Conservation (phyloP, 1,139 yeast species). For the Spathaspora sp. region DNA sequence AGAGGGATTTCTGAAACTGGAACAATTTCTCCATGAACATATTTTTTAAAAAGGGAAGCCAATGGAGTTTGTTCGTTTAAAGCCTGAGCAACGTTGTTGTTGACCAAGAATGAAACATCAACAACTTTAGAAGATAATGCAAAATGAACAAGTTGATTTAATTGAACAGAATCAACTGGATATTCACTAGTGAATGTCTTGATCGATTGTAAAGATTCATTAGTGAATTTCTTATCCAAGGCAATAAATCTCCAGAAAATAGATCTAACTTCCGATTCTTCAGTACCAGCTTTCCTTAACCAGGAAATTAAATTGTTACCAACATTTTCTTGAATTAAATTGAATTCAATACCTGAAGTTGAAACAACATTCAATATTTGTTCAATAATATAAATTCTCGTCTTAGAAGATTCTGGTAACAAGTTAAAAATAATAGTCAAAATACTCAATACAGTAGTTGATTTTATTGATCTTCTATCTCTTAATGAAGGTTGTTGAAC, state of each 20-base stretch:
- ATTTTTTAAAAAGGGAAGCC: conserved; percentile 30
- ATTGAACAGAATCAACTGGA: conserved; percentile 26
- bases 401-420: conserved; percentile 33
- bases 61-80: conserved; percentile 25
- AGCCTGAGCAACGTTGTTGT: conserved; percentile 38
- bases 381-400: conserved; percentile 34
- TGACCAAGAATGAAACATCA: conserved; percentile 46
- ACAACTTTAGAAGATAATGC: conserved; percentile 42
- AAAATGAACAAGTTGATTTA: conserved; percentile 34
- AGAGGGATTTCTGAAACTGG: conserved; percentile 12
- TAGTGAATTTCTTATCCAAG: conserved; percentile 32
- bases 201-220: conserved; percentile 36
- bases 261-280: conserved; percentile 27
- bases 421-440: conserved; percentile 47
- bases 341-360: conserved; percentile 33
- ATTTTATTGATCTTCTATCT: conserved; percentile 47
- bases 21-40: conserved; percentile 38
- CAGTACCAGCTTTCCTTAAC: conserved; percentile 33
- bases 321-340: conserved; percentile 35
- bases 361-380: conserved; percentile 34
- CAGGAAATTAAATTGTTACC: conserved; percentile 39
- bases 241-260: conserved; percentile 42
- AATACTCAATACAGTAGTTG: conserved; percentile 43
- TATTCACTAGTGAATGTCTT: conserved; percentile 33
- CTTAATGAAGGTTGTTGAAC: conserved; percentile 42